phyloP scores from a whole-genome alignment of 495 filamentous ascomycete genomes.

The Hypoxylon crocopeplum region DNA sequence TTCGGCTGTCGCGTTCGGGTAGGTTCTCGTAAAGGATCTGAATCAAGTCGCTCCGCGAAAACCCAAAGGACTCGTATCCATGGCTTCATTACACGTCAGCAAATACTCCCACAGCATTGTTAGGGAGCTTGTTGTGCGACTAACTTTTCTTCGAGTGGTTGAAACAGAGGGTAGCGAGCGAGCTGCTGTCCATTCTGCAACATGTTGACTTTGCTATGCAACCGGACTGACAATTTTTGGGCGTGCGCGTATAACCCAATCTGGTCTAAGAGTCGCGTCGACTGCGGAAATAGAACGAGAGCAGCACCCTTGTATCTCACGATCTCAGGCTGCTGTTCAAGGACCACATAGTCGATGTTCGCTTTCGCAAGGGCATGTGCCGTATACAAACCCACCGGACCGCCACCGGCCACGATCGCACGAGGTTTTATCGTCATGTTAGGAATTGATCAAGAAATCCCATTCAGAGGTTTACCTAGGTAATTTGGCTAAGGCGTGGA shows the following conservation, averaged over 20 bases:
- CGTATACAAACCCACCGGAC: slow-evolving; percentile 55
- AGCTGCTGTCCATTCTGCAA: slow-evolving; percentile 16
- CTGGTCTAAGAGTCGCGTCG: slow-evolving; percentile 43
- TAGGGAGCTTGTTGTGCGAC: slow-evolving; percentile 2
- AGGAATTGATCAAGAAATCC: too few relatives aligned
- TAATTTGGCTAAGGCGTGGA: too few relatives aligned
- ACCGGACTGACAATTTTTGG: neutral
- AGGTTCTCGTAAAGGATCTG: slow-evolving; percentile 45
- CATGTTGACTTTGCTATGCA: too few relatives aligned
- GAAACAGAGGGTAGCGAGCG: neutral
- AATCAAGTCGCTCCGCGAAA: slow-evolving; percentile 45
- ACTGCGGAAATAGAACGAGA: slow-evolving; percentile 41
- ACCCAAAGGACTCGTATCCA: slow-evolving; percentile 26
- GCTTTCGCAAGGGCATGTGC: slow-evolving; percentile 50
- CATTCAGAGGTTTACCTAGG: too few relatives aligned
- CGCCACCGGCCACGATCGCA: slow-evolving; percentile 59
- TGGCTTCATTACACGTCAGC: neutral
- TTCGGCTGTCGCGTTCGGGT: slow-evolving; percentile 29
- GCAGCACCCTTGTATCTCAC: slow-evolving; percentile 37
- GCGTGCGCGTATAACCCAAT: slow-evolving; percentile 41
- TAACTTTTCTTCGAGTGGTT: slow-evolving; percentile 22
- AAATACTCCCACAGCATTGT: neutral
- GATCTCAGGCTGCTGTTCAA: slow-evolving; percentile 50
- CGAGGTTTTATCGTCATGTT: slow-evolving; percentile 46
- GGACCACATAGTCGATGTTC: slow-evolving; percentile 56